Conservation (phyloP, 208 protist species). For the Jaenimonas drosophilae region DNA sequence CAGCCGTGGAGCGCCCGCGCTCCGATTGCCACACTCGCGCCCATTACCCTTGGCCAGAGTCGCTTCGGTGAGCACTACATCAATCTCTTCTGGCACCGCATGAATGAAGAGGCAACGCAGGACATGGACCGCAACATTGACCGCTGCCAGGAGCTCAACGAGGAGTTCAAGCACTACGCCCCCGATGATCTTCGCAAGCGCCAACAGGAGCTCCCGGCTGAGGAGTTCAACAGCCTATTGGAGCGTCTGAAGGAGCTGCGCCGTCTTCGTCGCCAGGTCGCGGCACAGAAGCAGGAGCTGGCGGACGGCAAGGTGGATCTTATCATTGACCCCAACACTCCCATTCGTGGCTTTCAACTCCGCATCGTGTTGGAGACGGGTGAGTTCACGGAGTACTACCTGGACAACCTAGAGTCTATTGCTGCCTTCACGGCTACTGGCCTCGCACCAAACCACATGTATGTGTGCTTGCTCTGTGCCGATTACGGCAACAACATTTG, state of each 20-base stretch:
- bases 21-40: constrained; percentile 42
- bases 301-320: constrained; percentile 44
- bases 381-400: constrained; percentile 29
- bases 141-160: constrained; percentile 38
- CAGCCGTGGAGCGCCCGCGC: constrained; percentile 61
- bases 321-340: constrained; percentile 28
- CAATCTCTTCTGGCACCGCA: constrained; percentile 84
- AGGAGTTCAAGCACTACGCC: constrained; percentile 45
- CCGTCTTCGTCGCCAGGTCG: constrained; percentile 22
- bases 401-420: constrained; percentile 4
- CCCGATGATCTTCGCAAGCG: constrained; percentile 51
- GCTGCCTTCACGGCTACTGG: constrained; percentile 57
- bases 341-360: constrained; percentile 62
- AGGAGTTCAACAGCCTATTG: constrained; percentile 37
- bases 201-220: constrained; percentile 17
- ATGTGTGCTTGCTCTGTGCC: constrained; percentile 71
- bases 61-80: constrained; percentile 90
- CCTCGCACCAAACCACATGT: constrained; percentile 76
- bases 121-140: constrained; percentile 20
- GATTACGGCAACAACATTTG: constrained; percentile 65
- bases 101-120: constrained; percentile 8
- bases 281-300: constrained; percentile 13
- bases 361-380: constrained; percentile 71
- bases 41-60: constrained; percentile 64
- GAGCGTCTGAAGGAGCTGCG: constrained; percentile 26